Evolutionary conservation across 2,329 filamentous ascomycete species (phyloP).

Genomic region (Cephalotrichum gorgonifer): DNA sequence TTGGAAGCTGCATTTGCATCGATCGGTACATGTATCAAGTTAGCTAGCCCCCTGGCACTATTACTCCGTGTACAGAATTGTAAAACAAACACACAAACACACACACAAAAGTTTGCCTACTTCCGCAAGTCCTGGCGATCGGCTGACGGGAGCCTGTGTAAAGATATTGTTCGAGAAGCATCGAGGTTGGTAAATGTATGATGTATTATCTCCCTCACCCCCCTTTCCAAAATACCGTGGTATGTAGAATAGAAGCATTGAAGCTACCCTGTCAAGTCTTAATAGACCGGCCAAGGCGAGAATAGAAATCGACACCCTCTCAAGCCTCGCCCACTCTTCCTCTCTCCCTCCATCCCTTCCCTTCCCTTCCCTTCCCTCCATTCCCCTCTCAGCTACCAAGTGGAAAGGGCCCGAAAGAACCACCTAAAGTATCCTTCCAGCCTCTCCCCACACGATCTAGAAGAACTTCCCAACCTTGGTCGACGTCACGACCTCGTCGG

Average conservation of each 20-base stretch:
- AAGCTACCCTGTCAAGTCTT: not conserved
- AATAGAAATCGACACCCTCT: not conserved
- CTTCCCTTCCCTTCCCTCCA: not conserved
- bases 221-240: not conserved
- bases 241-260: not conserved
- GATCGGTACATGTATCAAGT: too few relatives aligned
- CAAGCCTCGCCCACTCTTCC: not conserved
- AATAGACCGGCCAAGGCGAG: not conserved
- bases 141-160: too few relatives aligned
- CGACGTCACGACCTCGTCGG: slow-evolving; percentile 9
- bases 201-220: not conserved
- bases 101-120: too few relatives aligned
- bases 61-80: too few relatives aligned
- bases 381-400: too few relatives aligned
- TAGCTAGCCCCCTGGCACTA: too few relatives aligned
- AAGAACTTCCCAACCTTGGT: slow-evolving; percentile 44
- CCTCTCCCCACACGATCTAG: slow-evolving; percentile 19
- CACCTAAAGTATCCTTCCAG: not conserved
- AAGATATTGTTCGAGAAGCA: too few relatives aligned
- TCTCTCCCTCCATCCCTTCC: not conserved
- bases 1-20: too few relatives aligned
- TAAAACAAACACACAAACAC: too few relatives aligned
- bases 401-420: not conserved
- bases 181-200: too few relatives aligned
- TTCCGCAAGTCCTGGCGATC: too few relatives aligned